phyloP scores from a whole-genome alignment of 306 rosid species.

The Arachis stenosperma region DNA sequence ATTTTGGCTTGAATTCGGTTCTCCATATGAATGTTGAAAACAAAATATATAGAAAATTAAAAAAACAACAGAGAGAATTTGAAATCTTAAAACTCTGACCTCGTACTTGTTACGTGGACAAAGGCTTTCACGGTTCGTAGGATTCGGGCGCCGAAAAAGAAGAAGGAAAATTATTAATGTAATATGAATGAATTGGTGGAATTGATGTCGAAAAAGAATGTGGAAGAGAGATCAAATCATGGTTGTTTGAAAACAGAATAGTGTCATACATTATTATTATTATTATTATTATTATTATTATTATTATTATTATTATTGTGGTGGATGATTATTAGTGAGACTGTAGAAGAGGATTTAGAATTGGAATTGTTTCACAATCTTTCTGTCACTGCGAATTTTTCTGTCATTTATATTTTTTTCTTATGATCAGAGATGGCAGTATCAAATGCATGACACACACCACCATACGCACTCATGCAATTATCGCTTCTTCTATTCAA shows the following conservation, averaged over 20 bases:
- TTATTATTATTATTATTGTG: not conserved
- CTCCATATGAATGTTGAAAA: not conserved
- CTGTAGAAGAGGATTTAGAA: not conserved
- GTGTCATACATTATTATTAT: no score
- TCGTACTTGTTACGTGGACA: conserved; percentile 1
- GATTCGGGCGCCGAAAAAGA: not conserved
- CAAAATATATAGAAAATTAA: not conserved
- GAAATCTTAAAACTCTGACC: not conserved
- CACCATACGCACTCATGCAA: not conserved
- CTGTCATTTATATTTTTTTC: not conserved
- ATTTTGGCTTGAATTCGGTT: not conserved
- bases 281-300: no score
- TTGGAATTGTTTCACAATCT: not conserved
- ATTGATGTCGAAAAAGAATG: not conserved
- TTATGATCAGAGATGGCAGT: not conserved
- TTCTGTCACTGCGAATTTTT: not conserved
- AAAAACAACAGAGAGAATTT: not conserved
- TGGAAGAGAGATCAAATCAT: not conserved
- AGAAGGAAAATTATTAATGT: not conserved
- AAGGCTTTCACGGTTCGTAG: conserved; percentile 5
- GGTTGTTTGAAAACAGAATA: not conserved
- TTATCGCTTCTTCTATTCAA: not conserved
- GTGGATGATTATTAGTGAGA: no score
- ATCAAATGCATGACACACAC: not conserved
- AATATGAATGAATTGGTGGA: not conserved